Evolutionary conservation across 2,329 filamentous ascomycete genomes (phyloP), one percentile per base, ranked within the genome.

Genomic region (Rhynchosporium agropyri): DNA sequence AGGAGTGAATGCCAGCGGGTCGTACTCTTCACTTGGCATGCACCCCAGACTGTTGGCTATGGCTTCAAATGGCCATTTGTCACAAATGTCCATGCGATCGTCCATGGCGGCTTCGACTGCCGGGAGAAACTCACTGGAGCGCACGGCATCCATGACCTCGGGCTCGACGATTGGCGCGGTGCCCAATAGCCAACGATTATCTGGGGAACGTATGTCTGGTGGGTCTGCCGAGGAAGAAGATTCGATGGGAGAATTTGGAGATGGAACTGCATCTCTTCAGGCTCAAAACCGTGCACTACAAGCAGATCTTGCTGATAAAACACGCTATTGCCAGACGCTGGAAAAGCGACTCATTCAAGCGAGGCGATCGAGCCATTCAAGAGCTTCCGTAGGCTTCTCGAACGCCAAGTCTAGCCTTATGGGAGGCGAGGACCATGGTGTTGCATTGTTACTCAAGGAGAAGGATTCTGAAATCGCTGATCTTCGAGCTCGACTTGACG

Each of bases 241-340:
- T 62, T 89, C 85, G 48, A 73, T 88, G 13, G 93, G 91, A 57
- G 92, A 96, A 72, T 94, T 89, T 73, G 93, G 90, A 20, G 92
- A 97, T 70, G 94, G 93, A 0, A 89, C 84, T 31, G 95, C 95
- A 7, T 91, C 90, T 29, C 78, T 96, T 55, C 80, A 88, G 49
- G 85, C 91, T n/a, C 95, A 97, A 74, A 92, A 97, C 69, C 86
- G 88, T 56, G 90, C 96, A n/a, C 79, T 99, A 54, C 95, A 97
- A 75, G 87, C 92, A n/a, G 95, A 99, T 75, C 83, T 99, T 53
- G 86, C 85, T n/a, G 95, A 99, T 77, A 97, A 97, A 79, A 98
- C 95, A 71, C 89, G 95, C 38, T 99, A 99, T 76, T 98, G 98
- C 70, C 84, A 90, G 33, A 98, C 95, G 0, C 79, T 99, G 12